Evolutionary conservation across 2,329 filamentous ascomycete genomes (phyloP), one percentile per base, ranked within the genome.

Genomic region (Hymenoscyphus repandus): DNA sequence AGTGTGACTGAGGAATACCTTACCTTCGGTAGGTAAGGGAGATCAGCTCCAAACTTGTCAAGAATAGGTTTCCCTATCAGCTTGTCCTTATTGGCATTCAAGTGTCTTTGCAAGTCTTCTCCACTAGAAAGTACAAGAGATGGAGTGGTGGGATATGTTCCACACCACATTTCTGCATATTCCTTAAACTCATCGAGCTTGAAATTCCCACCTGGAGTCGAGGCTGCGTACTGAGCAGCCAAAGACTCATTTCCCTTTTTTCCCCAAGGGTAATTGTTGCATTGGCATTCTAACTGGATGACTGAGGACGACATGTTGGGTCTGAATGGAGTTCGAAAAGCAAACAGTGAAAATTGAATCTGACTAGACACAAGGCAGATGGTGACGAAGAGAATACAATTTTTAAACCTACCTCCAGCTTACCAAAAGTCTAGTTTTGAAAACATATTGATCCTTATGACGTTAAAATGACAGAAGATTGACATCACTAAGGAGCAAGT

Each of bases 21-120:
- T n/a, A n/a, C n/a, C n/a, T n/a, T 91, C 7, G 85, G 85, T 0
- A 90, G 71, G 64, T 82, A 91, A 1, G 86, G 86, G 2, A 91
- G 70, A 56, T 87, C 82, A 2, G 72, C 71, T 42, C 80, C 83
- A 51, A 85, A 83, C 47, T 81, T 79, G 17, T 81, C 67, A 5
- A 81, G 69, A 4, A 83, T 78, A 1, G 74, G 72, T 51, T 80
- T 74, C 2, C 87, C 86, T 1, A 90, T 73, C 0, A 89, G 72
- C 51, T 78, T 71, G 17, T 83, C 74, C 33, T 82, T 74, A 62
- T 87, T 73, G 49, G 71, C 70, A 56, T 85, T 75, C 31, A 90
- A 69, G 13, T 86, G 77, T 18, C 85, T 76, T 55, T 81, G 76
- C 1, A 91, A 76, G 27, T 78, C 71, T 63, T 88, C 78, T 27